Evolutionary conservation across 371 early-diverging fungal species (phyloP).

Genomic region (Batkoa obscura): DNA sequence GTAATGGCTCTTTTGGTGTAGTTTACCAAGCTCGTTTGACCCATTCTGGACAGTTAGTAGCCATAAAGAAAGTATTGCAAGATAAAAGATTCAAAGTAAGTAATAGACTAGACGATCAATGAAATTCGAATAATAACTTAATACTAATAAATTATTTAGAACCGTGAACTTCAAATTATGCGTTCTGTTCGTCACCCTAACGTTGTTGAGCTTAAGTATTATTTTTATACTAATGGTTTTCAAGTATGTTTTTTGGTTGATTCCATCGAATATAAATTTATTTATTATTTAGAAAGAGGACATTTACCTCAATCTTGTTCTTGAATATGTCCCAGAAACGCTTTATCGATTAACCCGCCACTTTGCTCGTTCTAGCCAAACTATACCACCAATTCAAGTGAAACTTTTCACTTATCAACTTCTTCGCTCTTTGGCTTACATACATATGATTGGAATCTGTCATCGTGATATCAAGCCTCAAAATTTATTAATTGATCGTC

Average conservation of each 20-base stretch:
- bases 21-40: constrained; percentile 87
- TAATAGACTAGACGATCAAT: too few species aligned
- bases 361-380: constrained; percentile 70
- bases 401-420: constrained; percentile 96
- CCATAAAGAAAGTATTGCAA: constrained; percentile 92
- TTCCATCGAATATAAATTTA: neutral
- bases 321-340: constrained; percentile 89
- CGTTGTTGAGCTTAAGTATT: constrained; percentile 64
- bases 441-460: constrained; percentile 84
- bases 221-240: constrained; percentile 74
- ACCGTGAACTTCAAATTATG: constrained; percentile 94
- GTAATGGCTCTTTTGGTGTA: constrained; percentile 93
- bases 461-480: constrained; percentile 98
- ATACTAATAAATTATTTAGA: constrained; percentile 21
- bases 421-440: constrained; percentile 85
- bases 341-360: constrained; percentile 74
- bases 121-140: neutral
- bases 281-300: constrained; percentile 49
- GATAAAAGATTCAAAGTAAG: constrained; percentile 87
- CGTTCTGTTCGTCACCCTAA: constrained; percentile 73
- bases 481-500: constrained; percentile 86
- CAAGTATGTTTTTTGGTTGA: constrained; percentile 21
- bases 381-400: constrained; percentile 81
- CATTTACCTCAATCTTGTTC: constrained; percentile 75
- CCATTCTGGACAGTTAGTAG: constrained; percentile 52